These are phyloP conservation scores for Monosporascus sp. DNA, from an alignment of 2,329 filamentous ascomycete genomes.

Conservation along the genomic window DNA sequence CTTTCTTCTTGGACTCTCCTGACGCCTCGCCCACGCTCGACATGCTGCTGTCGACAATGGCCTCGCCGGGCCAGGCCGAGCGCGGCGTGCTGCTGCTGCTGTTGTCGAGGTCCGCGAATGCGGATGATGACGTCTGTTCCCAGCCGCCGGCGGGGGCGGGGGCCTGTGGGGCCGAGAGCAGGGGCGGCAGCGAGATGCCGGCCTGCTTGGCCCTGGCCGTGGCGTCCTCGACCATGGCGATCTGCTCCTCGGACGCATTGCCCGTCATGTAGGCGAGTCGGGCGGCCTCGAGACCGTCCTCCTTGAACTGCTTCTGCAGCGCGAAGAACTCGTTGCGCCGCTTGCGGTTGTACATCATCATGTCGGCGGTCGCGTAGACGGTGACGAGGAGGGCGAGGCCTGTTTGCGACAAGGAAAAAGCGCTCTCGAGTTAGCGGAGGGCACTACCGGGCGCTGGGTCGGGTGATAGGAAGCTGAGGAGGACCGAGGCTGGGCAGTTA, in stretches of 20 bases:
- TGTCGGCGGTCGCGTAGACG: constrained; percentile 56
- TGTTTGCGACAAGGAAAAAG: constrained; percentile 17
- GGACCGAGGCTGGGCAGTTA: too few relatives aligned
- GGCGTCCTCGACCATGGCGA: constrained; percentile 52
- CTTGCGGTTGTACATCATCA: constrained; percentile 57
- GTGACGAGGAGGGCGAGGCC: constrained; percentile 52
- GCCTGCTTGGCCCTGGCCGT: constrained; percentile 41
- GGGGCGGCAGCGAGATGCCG: constrained; percentile 44
- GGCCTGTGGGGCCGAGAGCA: constrained; percentile 40
- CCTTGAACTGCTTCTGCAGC: constrained; percentile 48
- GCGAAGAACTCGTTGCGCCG: constrained; percentile 55
- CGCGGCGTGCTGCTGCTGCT: constrained; percentile 1
- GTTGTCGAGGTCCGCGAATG: too few relatives aligned
- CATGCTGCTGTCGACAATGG: constrained; percentile 14
- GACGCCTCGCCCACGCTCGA: constrained; percentile 8
- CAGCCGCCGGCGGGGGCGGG: constrained; percentile 17
- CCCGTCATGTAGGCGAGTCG: constrained; percentile 58
- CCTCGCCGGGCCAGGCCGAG: constrained; percentile 19
- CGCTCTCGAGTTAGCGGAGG: not conserved
- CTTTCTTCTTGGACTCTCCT: constrained; percentile 15
- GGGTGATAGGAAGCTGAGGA: too few relatives aligned
- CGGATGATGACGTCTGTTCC: constrained; percentile 7
- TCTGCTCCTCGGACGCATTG: constrained; percentile 52
- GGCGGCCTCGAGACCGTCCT: constrained; percentile 51
- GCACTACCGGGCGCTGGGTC: too few relatives aligned